Conservation (phyloP, 805 yeast species). For the Clavispora phyllophila region DNA sequence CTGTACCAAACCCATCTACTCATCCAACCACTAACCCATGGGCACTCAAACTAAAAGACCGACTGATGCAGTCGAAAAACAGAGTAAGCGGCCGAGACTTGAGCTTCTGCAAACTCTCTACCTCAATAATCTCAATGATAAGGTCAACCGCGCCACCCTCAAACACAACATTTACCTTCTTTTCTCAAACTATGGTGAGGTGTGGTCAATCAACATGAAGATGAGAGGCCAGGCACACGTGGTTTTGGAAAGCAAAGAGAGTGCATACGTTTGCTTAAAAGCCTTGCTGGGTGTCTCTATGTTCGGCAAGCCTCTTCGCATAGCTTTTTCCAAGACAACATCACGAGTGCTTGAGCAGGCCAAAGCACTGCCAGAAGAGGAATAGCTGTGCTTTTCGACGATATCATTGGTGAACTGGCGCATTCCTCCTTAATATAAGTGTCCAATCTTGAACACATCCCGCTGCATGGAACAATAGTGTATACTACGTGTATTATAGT, state of each 20-base stretch:
- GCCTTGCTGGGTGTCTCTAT: slow-evolving; percentile 43
- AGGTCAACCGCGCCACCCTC: slow-evolving; percentile 40
- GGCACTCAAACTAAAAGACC: slow-evolving; percentile 1
- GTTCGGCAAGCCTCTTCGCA: slow-evolving; percentile 43
- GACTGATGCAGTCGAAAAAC: slow-evolving; percentile 1
- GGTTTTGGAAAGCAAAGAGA: slow-evolving; percentile 42
- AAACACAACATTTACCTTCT: slow-evolving; percentile 53
- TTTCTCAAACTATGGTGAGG: slow-evolving; percentile 62
- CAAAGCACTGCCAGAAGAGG: slow-evolving; percentile 9
- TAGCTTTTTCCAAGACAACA: slow-evolving; percentile 34
- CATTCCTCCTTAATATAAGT: no score
- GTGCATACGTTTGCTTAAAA: slow-evolving; percentile 48
- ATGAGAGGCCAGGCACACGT: slow-evolving; percentile 68
- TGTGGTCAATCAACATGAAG: slow-evolving; percentile 44
- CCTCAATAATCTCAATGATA: slow-evolving; percentile 54
- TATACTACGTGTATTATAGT: background rate
- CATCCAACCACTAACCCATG: slow-evolving; percentile 1
- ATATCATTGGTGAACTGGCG: no score
- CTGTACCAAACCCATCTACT: background rate
- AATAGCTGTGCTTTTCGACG: background rate
- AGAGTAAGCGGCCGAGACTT: slow-evolving; percentile 8
- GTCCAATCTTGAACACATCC: no score
- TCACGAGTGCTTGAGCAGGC: slow-evolving; percentile 20
- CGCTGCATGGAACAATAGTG: background rate
- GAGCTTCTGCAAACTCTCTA: slow-evolving; percentile 46